Base-by-base conservation (phyloP, 345 rosid species). In the Heritiera littoralis region DNA sequence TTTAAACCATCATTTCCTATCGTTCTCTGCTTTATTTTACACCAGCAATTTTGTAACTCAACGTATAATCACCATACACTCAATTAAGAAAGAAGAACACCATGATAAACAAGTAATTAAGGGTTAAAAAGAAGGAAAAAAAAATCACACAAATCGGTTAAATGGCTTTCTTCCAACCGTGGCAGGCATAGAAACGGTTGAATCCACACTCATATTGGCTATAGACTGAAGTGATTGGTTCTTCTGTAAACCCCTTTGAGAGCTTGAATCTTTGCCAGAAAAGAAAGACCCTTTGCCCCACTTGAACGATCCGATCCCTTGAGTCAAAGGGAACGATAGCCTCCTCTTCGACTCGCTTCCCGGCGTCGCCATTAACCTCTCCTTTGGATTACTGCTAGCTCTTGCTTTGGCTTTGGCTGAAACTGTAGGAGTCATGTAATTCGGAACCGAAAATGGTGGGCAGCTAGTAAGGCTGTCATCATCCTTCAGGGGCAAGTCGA, bases 401-500 rank as follows among this genome's bases (percentile, higher is more conserved):
- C 98, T 89, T 3, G 55, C 89, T 76, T 93, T 96, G 6, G 98
- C 98, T 83, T 88, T 93, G 7, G 98, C 89, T 0, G 99, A 94
- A 46, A 78, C 92, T 0, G 98, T 97, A 0, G 98, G 94, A 67
- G 78, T 80, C 99, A 97, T 94, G 85, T 97, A 97, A 86, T 85
- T 93, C 7, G 98, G 99, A 52, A 84, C 92, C 0, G 92, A 92
- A 83, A 91, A 93, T 1, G 98, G 95, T 0, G 98, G 99, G 84
- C 98, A 97, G 81, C 98, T 94, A 12, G 81, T 90, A 74, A 97
- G 92, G 82, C 98, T 94, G 38, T 94, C 98, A 9, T 96, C 98
- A 54, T 96, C 99, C 83, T 91, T 96, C n/a, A 86, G 35, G 1
- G 90, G 86, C 49, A 85, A 18, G 80, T 85, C 78, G 7, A 86